phyloP scores from a whole-genome alignment of 768 basidiomycete genomes.

The Clathrus columnatus region DNA sequence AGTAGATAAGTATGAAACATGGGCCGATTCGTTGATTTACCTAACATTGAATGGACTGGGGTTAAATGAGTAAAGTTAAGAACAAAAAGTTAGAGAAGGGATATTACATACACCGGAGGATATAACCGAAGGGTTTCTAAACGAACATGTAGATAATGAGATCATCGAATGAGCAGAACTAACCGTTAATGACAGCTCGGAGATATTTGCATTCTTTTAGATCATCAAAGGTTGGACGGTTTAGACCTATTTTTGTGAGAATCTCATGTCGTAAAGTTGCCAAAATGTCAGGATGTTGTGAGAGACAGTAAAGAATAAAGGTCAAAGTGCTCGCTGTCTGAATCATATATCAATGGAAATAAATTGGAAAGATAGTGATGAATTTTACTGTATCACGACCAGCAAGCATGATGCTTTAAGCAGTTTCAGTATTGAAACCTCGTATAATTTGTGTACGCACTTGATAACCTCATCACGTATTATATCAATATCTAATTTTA shows the following conservation, averaged over 20 bases:
- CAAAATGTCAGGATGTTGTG: constrained; percentile 36
- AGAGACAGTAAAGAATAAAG: constrained; percentile 37
- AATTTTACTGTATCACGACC: constrained; percentile 1
- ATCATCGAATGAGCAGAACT: not conserved
- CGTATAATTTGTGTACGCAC: not conserved
- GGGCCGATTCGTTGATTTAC: not conserved
- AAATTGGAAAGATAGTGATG: not conserved
- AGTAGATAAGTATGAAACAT: not conserved
- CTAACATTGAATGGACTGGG: constrained; percentile 3
- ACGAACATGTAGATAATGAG: not conserved
- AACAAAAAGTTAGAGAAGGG: not conserved
- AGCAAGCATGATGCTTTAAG: constrained; percentile 3
- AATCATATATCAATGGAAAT: constrained; percentile 4
- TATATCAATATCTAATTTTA: not conserved
- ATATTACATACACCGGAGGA: not conserved
- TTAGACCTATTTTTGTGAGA: constrained; percentile 17
- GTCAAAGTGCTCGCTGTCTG: constrained; percentile 39
- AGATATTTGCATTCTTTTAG: constrained; percentile 28
- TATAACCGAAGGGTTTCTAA: not conserved
- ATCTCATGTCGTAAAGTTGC: constrained; percentile 35
- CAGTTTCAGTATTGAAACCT: not conserved
- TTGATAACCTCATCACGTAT: not conserved
- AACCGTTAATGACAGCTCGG: constrained; percentile 57
- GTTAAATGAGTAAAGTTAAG: not conserved
- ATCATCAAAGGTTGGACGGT: constrained; percentile 15